Evolutionary conservation across 2,329 filamentous ascomycete species (phyloP).

Genomic region (Hymenotorrendiella dingleyae): DNA sequence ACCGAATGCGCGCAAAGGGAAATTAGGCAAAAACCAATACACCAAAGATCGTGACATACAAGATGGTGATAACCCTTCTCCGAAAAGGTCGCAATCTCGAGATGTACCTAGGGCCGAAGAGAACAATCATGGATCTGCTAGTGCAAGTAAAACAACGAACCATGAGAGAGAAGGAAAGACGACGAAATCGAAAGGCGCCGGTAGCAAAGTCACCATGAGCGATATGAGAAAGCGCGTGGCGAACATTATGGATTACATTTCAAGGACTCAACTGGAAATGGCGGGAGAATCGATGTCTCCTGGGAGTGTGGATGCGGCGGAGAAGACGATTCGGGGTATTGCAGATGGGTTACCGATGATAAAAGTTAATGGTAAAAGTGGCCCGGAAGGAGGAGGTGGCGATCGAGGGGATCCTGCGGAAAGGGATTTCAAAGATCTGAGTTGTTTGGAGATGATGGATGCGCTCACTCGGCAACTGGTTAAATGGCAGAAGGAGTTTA

Average conservation of each 20-base stretch:
- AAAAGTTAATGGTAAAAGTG: conserved; percentile 33
- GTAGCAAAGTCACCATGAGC: conserved; percentile 69
- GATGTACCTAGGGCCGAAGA: conserved; percentile 37
- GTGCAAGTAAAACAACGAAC: conserved; percentile 32
- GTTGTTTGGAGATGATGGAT: conserved; percentile 37
- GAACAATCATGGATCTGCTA: conserved; percentile 43
- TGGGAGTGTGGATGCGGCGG: conserved; percentile 34
- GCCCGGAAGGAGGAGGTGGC: conserved; percentile 18
- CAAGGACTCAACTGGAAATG: conserved; percentile 81
- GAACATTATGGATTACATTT: conserved; percentile 84
- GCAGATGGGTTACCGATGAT: conserved; percentile 31
- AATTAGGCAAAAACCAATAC: conserved; percentile 73
- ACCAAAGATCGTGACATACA: conserved; percentile 65
- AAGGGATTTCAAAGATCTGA: conserved; percentile 68
- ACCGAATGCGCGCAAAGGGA: conserved; percentile 59
- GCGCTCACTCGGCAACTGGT: conserved; percentile 34
- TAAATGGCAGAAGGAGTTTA: conserved; percentile 33
- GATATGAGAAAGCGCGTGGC: conserved; percentile 83
- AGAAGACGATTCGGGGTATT: conserved; percentile 30
- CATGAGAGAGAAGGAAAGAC: conserved; percentile 30
- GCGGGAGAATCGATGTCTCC: conserved; percentile 53
- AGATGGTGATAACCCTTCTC: conserved; percentile 46
- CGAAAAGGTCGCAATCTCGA: conserved; percentile 44
- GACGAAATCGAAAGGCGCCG: conserved; percentile 30
- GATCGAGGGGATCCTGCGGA: conserved; percentile 27